Evolutionary conservation across 805 yeast genomes (phyloP), one percentile per base, ranked within the genome.

Genomic region (Wickerhamomyces rabaulensis): DNA sequence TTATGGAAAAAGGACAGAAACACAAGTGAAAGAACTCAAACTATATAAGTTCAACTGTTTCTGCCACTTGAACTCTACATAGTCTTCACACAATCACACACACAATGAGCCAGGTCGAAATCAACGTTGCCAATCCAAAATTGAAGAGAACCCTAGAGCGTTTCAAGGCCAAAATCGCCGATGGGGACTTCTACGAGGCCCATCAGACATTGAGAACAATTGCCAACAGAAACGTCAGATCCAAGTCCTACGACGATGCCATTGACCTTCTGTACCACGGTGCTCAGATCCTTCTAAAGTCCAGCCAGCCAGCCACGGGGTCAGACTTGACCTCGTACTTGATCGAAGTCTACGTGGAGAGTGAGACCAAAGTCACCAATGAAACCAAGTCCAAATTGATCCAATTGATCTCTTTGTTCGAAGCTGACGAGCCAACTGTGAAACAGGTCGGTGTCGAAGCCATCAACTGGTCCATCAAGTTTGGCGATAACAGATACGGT

Each of bases 141-240:
- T 64, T 84, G 21, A 72, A 75, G 44, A 75, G 77, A 56, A 83
- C 89, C 1, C 64, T 84, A 40, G 79, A 74, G 20, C 70, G 94
- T 53, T 85, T 84, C 68, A 78, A 82, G 58, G 75, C 58, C 22
- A 82, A 86, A 57, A 84, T 92, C 52, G 78, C 75, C 43, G 75
- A 75, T 42, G 88, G 87, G 3, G 86, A 90, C 46, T 89, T 75
- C 68, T 92, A 92, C 63, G 99, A 94, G 63, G 98, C 98, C 0
- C 97, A 92, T 63, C 98, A 94, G 65, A 91, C 96, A 0, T 74
- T 94, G 43, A 74, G 97, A 59, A 89, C 98, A 6, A 86, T 92
- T 45, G 87, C 87, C 38, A 90, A 90, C 54, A 75, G 99, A 61
- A 85, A 87, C 60, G 84, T 86, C 39, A 79, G 87, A 52, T 62